Evolutionary conservation across 208 protist species (phyloP), one percentile per base, ranked within the genome.

Genomic region (Paratrypanosoma confusum): DNA sequence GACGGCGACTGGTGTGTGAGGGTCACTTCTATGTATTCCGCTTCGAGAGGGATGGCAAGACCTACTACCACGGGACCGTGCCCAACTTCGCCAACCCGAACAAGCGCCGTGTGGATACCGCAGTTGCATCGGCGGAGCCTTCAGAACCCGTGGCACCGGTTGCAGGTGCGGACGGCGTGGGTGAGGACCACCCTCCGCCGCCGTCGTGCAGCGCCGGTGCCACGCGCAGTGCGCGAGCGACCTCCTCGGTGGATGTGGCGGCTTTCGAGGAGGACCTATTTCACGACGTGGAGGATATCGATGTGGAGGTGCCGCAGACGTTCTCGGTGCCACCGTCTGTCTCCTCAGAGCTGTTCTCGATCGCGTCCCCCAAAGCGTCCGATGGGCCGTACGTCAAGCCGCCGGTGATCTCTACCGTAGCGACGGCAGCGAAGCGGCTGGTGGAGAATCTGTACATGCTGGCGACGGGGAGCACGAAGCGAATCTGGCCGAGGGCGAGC

Each of bases 61-160:
- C 25, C 1, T 85, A 84, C 57, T 81, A 85, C 44, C 75, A 84
- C 64, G 80, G 80, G 44, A 89, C 75, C 0, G 68, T 89, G 22
- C 80, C 80, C 5, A 68, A 89, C 54, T 89, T 89, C 53, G 71
- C 75, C 0, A 89, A 89, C 31, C 80, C 71, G n/a, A 81, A 89
- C 54, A 89, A 89, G 59, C 11, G 13, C 22, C 14, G 7, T 28
- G 23, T 42, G 24, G 5, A 3, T 3, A 16, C 20, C 36, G 14
- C 36, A 20, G 10, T 28, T 28, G 40, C 35, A 6, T 33, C 25
- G n/a, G 40, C 22, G 21, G 7, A 5, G 13, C 14, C 13, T 35
- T 24, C 23, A 17, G 24, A 16, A 17, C 29, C 10, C 29, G n/a
- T 13, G 13, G 29, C 31, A 5, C 16, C 28, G 35, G 1, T 16